phyloP scores from a whole-genome alignment of 2,329 filamentous ascomycete species.

The Colletotrichum sansevieriae region DNA sequence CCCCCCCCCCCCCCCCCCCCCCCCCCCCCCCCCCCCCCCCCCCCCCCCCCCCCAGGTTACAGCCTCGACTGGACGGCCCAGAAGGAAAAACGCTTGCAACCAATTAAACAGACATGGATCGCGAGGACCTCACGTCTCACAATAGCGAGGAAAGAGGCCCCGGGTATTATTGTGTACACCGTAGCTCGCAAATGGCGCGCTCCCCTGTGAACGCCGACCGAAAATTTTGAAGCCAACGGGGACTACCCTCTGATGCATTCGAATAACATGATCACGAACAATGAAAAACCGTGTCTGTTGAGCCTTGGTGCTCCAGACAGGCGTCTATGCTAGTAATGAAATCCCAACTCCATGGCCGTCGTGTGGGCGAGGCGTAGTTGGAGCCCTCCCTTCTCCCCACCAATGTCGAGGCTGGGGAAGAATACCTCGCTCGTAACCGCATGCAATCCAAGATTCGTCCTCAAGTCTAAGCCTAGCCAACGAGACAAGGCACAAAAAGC shows the following conservation, averaged over 20 bases:
- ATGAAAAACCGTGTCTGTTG: constrained; percentile 6
- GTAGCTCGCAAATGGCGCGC: constrained; percentile 3
- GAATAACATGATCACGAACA: constrained; percentile 33
- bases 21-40: no score
- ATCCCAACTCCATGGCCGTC: constrained; percentile 11
- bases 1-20: no score
- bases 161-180: constrained; percentile 41
- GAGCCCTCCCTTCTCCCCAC: neutral
- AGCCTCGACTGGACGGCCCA: neutral
- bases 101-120: constrained; percentile 24
- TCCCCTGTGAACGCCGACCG: constrained; percentile 20
- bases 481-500: neutral
- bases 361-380: neutral
- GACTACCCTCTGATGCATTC: constrained; percentile 1
- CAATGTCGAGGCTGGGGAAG: neutral
- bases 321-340: constrained; percentile 7
- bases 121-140: constrained; percentile 41
- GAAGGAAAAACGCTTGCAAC: neutral
- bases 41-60: no score
- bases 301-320: neutral
- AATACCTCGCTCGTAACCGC: constrained; percentile 5
- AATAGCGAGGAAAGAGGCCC: constrained; percentile 38
- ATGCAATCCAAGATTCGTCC: constrained; percentile 7
- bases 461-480: constrained; percentile 5
- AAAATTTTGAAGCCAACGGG: constrained; percentile 1